phyloP scores from a whole-genome alignment of 2,329 filamentous ascomycete species.

The Microsporum audouinii region DNA sequence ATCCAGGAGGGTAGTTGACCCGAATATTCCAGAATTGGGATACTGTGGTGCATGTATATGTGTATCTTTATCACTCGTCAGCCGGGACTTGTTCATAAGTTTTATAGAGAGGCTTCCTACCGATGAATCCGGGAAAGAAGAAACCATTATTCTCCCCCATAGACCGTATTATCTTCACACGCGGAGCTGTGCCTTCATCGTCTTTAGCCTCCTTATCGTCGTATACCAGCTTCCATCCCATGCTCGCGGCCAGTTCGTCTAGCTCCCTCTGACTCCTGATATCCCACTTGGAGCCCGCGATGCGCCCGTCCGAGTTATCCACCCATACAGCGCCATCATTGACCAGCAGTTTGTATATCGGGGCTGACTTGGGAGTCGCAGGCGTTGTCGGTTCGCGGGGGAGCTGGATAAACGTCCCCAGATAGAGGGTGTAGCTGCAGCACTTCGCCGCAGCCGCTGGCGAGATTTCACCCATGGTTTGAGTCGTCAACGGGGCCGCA shows the following conservation, averaged over 20 bases:
- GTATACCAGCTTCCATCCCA: constrained; percentile 22
- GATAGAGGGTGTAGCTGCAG: constrained; percentile 36
- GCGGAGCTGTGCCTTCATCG: not conserved
- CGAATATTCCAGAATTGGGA: constrained; percentile 87
- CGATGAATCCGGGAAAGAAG: constrained; percentile 40
- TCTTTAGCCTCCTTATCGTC: constrained; percentile 13
- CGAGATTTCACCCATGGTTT: not conserved
- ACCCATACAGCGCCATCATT: constrained; percentile 37
- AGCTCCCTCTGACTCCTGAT: constrained; percentile 19
- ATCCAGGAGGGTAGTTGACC: constrained; percentile 80
- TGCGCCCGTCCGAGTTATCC: constrained; percentile 22
- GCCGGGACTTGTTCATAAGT: not conserved
- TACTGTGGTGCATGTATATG: constrained; percentile 95
- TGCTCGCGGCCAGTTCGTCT: constrained; percentile 19
- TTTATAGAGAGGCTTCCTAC: constrained; percentile 17
- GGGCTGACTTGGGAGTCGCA: constrained; percentile 37
- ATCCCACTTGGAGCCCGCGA: constrained; percentile 27
- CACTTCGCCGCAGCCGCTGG: not conserved
- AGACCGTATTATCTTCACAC: constrained; percentile 25
- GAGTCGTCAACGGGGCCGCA: too few relatives aligned
- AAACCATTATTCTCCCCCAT: constrained; percentile 34
- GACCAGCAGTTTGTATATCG: constrained; percentile 44
- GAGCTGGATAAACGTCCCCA: constrained; percentile 52
- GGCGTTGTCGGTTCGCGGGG: constrained; percentile 37
- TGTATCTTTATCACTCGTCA: constrained; percentile 52